Evolutionary conservation across 1,139 yeast genomes (phyloP), one percentile per base, ranked within the genome.

Genomic region (Wickerhamomyces sp.): DNA sequence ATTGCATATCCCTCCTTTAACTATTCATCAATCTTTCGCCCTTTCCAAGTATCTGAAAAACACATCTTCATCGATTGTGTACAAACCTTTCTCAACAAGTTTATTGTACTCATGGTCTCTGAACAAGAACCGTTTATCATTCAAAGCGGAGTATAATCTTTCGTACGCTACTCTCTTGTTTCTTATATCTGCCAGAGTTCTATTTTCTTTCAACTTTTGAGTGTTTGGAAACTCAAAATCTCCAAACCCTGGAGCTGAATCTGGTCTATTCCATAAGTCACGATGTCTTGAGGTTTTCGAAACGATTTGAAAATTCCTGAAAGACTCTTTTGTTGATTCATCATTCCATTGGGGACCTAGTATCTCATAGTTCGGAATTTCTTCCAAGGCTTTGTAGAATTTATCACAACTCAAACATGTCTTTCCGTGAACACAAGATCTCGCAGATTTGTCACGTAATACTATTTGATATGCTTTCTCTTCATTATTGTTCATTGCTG

Each of bases 241-340:
- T 59, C 77, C 80, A 57, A 72, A 78, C 1, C 86, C 86, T 3
- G 84, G 84, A 2, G 87, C 87, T 3, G 82, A 74, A 37, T 73
- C 74, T 20, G 76, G 72, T 51, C 73, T 64, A 38, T 67, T 71
- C 60, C 47, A 63, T 28, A 49, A 48, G 19, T 46, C 44, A 24
- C 48, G 41, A 38, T 55, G 58, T 41, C 53, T 47, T 18, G 58
- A 51, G 12, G 52, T 43, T 13, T 42, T 44, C 17, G 47, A 40
- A 6, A 52, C 44, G 15, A 53, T 40, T 22, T 52, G 47, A 38
- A 51, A 51, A 6, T 37, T 36, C 22, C 37, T 24, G 7, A 26
- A 19, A 0, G 34, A 17, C 19, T 43, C 39, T 19, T 17, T 19
- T 4, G 26, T 9, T 7, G 32, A 22, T 26, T 46, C 43, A 29